Conservation (phyloP, 1,284 basidiomycete species). For the Amylostereum chailletii region DNA sequence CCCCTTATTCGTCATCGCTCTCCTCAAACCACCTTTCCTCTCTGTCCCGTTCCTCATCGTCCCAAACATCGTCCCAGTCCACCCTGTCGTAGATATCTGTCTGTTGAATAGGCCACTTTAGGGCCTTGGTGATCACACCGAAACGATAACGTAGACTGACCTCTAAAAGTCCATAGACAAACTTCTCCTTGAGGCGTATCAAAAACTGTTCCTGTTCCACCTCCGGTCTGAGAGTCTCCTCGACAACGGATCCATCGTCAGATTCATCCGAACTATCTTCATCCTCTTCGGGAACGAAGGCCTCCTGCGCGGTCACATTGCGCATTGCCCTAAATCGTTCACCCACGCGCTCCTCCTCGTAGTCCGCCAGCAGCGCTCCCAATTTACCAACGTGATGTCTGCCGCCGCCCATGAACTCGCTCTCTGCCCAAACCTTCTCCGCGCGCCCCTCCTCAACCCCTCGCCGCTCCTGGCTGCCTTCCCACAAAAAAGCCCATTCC, state of each 20-base stretch:
- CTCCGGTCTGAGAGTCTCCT: conserved; percentile 30
- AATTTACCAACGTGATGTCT: conserved; percentile 60
- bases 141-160: conserved; percentile 28
- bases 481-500: conserved; percentile 61
- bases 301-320: conserved; percentile 31
- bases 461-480: conserved; percentile 34
- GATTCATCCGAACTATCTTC: conserved; percentile 45
- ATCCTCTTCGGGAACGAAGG: conserved; percentile 59
- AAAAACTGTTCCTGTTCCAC: conserved; percentile 45
- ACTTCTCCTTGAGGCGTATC: conserved; percentile 51
- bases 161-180: conserved; percentile 70
- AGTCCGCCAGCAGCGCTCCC: conserved; percentile 52
- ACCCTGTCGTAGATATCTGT: conserved; percentile 60
- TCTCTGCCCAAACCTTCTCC: conserved; percentile 60
- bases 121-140: conserved; percentile 1
- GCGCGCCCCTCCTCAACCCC: conserved; percentile 49
- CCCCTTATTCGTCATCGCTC: conserved; percentile 35
- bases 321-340: conserved; percentile 46
- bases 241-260: conserved; percentile 17
- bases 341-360: conserved; percentile 67
- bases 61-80: conserved; percentile 71
- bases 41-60: conserved; percentile 49
- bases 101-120: conserved; percentile 25
- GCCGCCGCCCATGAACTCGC: conserved; percentile 48
- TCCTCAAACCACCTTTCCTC: conserved; percentile 69